A percentile compares a stretch with the other conserved stretches of the same genome.
These are phyloP conservation scores for Echinosophora koreensis DNA, from an alignment of 306 rosid species.

Conservation along the genomic window DNA sequence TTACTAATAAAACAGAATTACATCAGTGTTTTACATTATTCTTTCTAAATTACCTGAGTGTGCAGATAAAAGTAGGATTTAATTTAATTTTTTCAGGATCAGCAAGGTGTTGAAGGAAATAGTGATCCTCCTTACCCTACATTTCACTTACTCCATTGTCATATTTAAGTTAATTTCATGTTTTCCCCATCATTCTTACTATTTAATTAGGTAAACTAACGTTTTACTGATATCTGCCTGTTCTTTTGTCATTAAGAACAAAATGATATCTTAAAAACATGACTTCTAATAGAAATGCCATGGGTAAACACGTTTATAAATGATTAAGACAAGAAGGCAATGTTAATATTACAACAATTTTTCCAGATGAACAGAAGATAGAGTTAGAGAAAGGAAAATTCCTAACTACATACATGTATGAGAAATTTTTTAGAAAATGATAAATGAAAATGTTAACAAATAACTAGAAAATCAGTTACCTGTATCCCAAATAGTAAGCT, in stretches of 20 bases:
- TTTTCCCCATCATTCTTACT: no score
- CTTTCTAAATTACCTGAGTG: background rate
- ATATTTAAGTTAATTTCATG: background rate
- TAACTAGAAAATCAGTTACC: conserved; percentile 54
- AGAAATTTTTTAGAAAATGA: background rate
- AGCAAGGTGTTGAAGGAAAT: background rate
- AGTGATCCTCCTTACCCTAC: background rate
- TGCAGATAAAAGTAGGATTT: background rate
- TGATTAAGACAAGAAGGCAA: background rate
- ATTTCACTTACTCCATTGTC: background rate
- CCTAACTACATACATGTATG: background rate
- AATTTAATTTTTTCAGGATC: background rate
- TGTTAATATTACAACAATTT: background rate
- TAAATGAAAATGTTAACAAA: conserved; percentile 19
- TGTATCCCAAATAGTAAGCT: conserved; percentile 99
- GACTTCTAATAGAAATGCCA: background rate
- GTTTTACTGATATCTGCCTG: background rate
- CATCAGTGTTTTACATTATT: background rate
- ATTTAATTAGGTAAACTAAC: background rate
- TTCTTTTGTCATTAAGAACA: no score
- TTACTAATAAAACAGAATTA: background rate
- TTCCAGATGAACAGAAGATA: background rate
- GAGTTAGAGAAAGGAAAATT: conserved; percentile 6
- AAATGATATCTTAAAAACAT: background rate
- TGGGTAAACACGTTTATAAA: background rate